These are phyloP conservation scores for Gonapodya sp. DNA, from an alignment of 192 early-diverging fungal species.

Conservation along the genomic window DNA sequence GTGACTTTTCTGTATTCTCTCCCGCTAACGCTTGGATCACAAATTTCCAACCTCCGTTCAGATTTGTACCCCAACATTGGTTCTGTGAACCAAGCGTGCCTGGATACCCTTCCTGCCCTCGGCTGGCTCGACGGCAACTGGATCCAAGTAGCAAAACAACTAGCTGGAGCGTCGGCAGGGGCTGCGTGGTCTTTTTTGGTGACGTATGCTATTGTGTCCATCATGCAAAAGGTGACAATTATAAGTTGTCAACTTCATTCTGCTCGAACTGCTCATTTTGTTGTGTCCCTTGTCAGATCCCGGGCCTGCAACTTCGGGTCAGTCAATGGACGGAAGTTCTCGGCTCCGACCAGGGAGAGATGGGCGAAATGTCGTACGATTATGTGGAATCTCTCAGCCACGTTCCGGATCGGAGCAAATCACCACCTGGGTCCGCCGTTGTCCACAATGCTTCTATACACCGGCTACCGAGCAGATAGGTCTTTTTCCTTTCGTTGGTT, in stretches of 20 bases:
- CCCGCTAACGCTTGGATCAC: neutral
- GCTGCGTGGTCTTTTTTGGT: slow-evolving; percentile 9
- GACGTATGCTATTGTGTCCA: neutral
- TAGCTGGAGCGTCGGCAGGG: neutral
- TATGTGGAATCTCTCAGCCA: neutral
- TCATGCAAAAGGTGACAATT: neutral
- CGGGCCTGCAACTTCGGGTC: slow-evolving; percentile 6
- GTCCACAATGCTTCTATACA: too few species aligned
- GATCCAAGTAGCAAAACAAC: slow-evolving; percentile 7
- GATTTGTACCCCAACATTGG: neutral
- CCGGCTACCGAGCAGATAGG: too few species aligned
- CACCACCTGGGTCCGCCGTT: too few species aligned
- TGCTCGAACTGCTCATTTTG: neutral
- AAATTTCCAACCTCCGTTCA: neutral
- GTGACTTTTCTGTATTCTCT: neutral
- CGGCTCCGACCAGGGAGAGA: slow-evolving; percentile 8
- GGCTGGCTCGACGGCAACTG: slow-evolving; percentile 21
- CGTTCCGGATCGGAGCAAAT: too few species aligned
- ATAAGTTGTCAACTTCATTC: neutral
- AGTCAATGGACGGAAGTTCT: slow-evolving; percentile 5
- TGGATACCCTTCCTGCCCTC: neutral
- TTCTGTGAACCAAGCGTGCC: slow-evolving; percentile 23
- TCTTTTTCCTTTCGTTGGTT: too few species aligned
- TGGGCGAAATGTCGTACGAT: neutral
- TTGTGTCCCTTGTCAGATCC: slow-evolving; percentile 1